phyloP scores from a whole-genome alignment of 345 rosid species.

The Acer yangbiense region DNA sequence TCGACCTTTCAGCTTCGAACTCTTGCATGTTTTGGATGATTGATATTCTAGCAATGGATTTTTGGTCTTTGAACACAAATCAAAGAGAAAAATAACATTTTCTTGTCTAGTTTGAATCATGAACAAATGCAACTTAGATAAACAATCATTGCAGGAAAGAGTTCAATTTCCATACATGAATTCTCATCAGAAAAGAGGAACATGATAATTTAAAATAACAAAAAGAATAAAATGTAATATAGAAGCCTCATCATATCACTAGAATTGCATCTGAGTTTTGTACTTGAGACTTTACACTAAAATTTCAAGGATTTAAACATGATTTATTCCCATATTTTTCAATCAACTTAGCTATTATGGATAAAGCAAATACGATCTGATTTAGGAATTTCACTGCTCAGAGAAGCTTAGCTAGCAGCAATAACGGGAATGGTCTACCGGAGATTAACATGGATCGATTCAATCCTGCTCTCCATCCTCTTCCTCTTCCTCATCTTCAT shows the following conservation, averaged over 20 bases:
- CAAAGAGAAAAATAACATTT: too few species aligned
- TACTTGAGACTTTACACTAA: conserved; percentile 20
- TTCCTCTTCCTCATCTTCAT: conserved; percentile 50
- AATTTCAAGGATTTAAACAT: neutral
- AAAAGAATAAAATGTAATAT: neutral
- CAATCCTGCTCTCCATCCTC: conserved; percentile 33
- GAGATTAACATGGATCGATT: neutral
- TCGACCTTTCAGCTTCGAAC: too few species aligned
- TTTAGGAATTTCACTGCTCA: conserved; percentile 1
- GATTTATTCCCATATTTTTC: neutral
- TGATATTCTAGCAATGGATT: too few species aligned
- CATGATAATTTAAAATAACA: neutral
- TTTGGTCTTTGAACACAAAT: too few species aligned
- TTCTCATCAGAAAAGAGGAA: too few species aligned
- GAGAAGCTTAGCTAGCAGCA: neutral
- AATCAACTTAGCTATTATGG: conserved; percentile 11
- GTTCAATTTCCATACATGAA: neutral
- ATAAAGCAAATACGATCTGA: neutral
- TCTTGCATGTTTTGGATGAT: too few species aligned
- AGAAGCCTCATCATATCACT: conserved; percentile 8
- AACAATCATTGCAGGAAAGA: too few species aligned
- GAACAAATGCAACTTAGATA: too few species aligned
- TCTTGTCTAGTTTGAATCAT: too few species aligned
- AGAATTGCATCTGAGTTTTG: conserved; percentile 4
- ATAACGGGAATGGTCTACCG: neutral